Base-by-base conservation (phyloP, 1,284 basidiomycete genomes). In the Boletellus deceptivus region DNA sequence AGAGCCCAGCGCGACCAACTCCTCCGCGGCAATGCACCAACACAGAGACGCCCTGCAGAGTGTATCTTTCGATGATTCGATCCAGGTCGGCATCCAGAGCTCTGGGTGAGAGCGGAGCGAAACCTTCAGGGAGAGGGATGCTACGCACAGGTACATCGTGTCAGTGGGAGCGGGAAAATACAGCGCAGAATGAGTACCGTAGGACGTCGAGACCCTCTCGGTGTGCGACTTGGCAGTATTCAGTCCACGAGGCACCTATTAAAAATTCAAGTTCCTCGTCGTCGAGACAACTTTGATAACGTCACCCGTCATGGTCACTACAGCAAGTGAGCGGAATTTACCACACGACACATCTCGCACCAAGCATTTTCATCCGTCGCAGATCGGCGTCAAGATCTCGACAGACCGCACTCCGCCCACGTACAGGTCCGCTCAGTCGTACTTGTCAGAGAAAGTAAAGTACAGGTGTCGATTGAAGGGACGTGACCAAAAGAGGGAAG, bases 1-100 rank as follows among this genome's bases (percentile, higher is more conserved):
- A 80, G 37, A 98, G 78, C 1, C 95, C 95, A 0, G 96, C 96
- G 24, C 96, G 82, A 1, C 96, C 96, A 5, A 99, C 90, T 6
- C 96, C 96, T 33, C 95, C 96, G 24, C 96, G 82, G 67, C 96
- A 99, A 62, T 98, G 96, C 6, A 90, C 90, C 6, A 98, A 79
- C 3, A 96, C 80, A 31, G 84, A 78, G 2, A 79, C 68, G 2
- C 94, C 93, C 7, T 74, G 74, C 8, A 95, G 72, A 0, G 93
- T 91, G 63, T 95, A 97, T 6, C 72, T 70, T 16, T 80, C 67
- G 40, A 94, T 86, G 49, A 98, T 72, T 37, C 76, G 72, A 8
- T 78, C 76, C n/a, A 99, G 75, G 53, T 90, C 79, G 0, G 68
- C 72, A 63, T 98, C 89, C 43, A 96, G 79, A 27, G 70, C 68